Evolutionary conservation across 1,139 yeast species (phyloP).

Genomic region (Scheffersomyces titani): DNA sequence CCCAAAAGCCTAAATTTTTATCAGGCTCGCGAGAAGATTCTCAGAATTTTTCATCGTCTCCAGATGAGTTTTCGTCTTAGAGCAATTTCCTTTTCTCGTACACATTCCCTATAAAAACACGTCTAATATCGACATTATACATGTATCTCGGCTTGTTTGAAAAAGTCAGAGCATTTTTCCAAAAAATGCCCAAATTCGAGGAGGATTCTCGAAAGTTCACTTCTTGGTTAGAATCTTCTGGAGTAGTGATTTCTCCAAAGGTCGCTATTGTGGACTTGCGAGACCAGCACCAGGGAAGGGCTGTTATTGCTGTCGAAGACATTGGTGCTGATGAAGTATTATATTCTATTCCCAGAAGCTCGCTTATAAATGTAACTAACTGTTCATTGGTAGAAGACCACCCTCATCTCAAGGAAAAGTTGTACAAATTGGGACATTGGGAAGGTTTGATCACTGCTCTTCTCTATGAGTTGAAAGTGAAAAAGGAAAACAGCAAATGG

Average conservation of each 20-base stretch:
- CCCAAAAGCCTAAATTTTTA: not conserved
- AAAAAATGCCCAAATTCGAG: constrained; percentile 7
- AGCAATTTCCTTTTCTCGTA: not conserved
- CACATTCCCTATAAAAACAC: not conserved
- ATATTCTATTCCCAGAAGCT: constrained; percentile 66
- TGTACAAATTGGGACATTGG: constrained; percentile 66
- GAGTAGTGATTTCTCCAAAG: constrained; percentile 54
- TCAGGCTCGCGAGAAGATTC: not conserved
- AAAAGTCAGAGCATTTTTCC: not conserved
- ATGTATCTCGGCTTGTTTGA: not conserved
- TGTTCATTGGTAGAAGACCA: constrained; percentile 43
- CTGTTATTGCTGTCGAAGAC: constrained; percentile 64
- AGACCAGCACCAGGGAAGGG: constrained; percentile 67
- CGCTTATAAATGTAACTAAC: constrained; percentile 59
- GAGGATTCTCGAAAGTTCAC: constrained; percentile 43
- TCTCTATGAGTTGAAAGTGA: constrained; percentile 53
- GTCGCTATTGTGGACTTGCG: constrained; percentile 64
- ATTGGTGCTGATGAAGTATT: constrained; percentile 61
- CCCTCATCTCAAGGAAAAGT: constrained; percentile 31
- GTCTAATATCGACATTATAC: not conserved
- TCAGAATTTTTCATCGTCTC: not conserved
- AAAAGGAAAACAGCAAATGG: constrained; percentile 58
- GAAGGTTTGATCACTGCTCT: constrained; percentile 69
- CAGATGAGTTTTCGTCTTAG: not conserved
- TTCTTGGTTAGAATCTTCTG: constrained; percentile 53